Evolutionary conservation across 2,329 filamentous ascomycete genomes (phyloP), one percentile per base, ranked within the genome.

Genomic region (Colletotrichum scovillei): DNA sequence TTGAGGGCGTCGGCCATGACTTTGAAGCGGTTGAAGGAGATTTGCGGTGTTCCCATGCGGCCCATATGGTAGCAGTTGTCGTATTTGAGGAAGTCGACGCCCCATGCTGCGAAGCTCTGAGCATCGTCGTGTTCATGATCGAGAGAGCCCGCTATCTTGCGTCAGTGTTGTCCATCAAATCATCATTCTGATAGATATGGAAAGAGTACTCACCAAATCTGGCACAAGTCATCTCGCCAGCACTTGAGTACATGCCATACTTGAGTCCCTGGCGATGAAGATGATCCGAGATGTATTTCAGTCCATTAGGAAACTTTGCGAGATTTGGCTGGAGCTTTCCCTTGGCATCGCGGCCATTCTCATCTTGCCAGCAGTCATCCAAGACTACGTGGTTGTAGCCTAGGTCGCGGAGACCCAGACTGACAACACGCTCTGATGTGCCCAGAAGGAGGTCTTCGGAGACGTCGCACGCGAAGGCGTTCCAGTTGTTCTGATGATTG

Each of bases 41-140:
- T 77, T 32, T 76, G 69, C 57, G 77, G 78, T 19, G 76, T 77
- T 24, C 79, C 79, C 58, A 75, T 76, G 5, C 76, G 63, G 32
- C 78, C 78, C 65, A 77, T 77, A 57, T 81, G 79, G 71, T 80
- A 80, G 75, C 86, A 88, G 75, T 87, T 87, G 75, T 88, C 86
- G 74, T 88, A 88, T 80, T 89, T 89, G 49, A 88, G 79, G 63
- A 88, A 88, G 75, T 88, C 86, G 66, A 89, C 82, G 2, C 86
- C 86, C 87, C 87, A 89, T 14, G 82, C 81, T 1, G 87, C 86
- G 75, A 88, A 90, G 0, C 84, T 84, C 74, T 86, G 76, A 0
- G 88, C 89, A 77, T 91, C 89, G 11, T 87, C 78, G 4, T 81
- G 77, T 75, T 91, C 89, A 74, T 87, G 84, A 9, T 86, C 88